Evolutionary conservation across 805 yeast genomes (phyloP).

Genomic region (Yarrowia sp.): DNA sequence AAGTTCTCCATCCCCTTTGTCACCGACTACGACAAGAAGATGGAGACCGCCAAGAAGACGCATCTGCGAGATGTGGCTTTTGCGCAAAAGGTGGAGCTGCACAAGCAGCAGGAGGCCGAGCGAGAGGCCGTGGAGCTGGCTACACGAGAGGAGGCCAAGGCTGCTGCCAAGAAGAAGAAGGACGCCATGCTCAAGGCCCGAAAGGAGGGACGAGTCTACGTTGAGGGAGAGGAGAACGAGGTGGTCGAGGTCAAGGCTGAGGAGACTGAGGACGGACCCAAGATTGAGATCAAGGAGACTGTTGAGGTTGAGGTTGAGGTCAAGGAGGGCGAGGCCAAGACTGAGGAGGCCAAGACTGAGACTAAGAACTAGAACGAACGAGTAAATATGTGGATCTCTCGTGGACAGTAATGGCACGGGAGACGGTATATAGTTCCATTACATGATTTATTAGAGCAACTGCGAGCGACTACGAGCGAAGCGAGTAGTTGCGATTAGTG

Average conservation of each 20-base stretch:
- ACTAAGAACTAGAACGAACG: conserved; percentile 12
- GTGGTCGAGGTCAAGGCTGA: background rate
- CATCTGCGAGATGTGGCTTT: conserved; percentile 13
- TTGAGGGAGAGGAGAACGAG: conserved; percentile 19
- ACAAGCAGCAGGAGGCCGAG: conserved; percentile 21
- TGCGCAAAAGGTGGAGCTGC: conserved; percentile 19
- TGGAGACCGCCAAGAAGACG: conserved; percentile 14
- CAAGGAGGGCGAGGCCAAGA: conserved; percentile 1
- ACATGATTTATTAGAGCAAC: conserved; percentile 15
- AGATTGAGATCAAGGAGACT: conserved; percentile 5
- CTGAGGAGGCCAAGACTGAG: conserved; percentile 4
- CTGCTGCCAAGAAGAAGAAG: conserved; percentile 8
- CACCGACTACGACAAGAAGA: conserved; percentile 23
- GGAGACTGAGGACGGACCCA: conserved; percentile 6
- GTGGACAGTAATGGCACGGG: conserved; percentile 26
- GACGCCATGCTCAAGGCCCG: conserved; percentile 19
- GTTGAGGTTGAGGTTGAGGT: background rate
- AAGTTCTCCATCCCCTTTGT: conserved; percentile 19
- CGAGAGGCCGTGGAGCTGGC: conserved; percentile 16
- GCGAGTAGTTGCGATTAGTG: background rate
- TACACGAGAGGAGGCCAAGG: background rate
- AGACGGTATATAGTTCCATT: conserved; percentile 27
- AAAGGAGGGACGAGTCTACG: conserved; percentile 23
- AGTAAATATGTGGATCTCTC: conserved; percentile 22
- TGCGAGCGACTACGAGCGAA: background rate